These are phyloP conservation scores for Boletus rubescentipes DNA, from an alignment of 768 basidiomycete species.

Conservation along the genomic window DNA sequence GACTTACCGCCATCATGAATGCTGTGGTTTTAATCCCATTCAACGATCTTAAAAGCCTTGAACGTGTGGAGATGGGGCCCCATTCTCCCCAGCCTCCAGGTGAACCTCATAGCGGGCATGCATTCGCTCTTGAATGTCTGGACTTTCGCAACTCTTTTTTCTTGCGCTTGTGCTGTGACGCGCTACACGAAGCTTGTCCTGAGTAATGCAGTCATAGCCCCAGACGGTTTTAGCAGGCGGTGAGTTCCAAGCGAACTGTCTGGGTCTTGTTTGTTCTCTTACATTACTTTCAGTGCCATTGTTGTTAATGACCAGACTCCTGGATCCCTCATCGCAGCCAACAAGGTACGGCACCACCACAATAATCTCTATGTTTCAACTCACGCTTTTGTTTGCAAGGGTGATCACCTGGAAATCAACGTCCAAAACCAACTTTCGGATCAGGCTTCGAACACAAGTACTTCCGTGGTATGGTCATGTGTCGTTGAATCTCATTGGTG, in stretches of 20 bases:
- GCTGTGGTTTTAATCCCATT: no score
- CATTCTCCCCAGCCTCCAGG: not conserved
- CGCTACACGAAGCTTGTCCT: slow-evolving; percentile 30
- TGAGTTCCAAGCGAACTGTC: slow-evolving; percentile 9
- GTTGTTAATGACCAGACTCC: slow-evolving; percentile 42
- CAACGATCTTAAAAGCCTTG: not conserved
- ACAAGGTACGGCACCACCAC: slow-evolving; percentile 28
- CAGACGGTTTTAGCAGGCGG: slow-evolving; percentile 42
- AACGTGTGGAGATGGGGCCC: not conserved
- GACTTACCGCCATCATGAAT: no score
- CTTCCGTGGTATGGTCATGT: slow-evolving; percentile 37
- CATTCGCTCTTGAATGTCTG: slow-evolving; percentile 7
- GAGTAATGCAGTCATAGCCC: slow-evolving; percentile 40
- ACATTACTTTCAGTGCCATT: slow-evolving; percentile 31
- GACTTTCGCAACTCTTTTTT: slow-evolving; percentile 8
- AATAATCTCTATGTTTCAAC: not conserved
- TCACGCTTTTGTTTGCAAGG: slow-evolving; percentile 23
- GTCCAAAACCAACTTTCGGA: slow-evolving; percentile 41
- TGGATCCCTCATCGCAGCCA: slow-evolving; percentile 40
- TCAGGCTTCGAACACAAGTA: slow-evolving; percentile 38
- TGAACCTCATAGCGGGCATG: slow-evolving; percentile 7
- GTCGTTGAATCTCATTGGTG: not conserved
- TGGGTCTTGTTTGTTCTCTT: not conserved
- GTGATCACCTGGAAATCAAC: slow-evolving; percentile 41
- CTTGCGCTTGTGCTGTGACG: slow-evolving; percentile 12